phyloP scores from a whole-genome alignment of 805 yeast genomes.

The Lachancea sp. region DNA sequence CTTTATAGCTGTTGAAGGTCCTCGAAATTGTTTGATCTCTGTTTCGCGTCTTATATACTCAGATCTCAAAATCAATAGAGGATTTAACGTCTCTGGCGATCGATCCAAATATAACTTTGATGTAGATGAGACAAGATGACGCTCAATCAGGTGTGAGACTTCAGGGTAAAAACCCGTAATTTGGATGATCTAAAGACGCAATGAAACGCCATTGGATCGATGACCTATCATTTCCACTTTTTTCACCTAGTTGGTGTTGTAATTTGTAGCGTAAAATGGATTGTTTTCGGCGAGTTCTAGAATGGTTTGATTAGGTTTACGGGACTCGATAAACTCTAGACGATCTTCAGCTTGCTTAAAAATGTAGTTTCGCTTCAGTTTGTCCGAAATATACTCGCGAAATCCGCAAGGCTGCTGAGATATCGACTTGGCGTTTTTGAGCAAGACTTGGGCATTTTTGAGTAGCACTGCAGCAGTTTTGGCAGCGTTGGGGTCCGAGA shows the following conservation, averaged over 20 bases:
- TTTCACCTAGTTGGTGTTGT: background rate
- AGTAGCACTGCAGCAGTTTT: constrained; percentile 15
- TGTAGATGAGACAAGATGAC: background rate
- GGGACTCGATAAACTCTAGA: constrained; percentile 11
- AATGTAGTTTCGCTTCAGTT: constrained; percentile 26
- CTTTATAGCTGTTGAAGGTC: background rate
- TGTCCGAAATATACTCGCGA: constrained; percentile 27
- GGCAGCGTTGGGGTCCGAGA: background rate
- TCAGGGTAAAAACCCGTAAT: too few species aligned
- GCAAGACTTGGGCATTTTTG: constrained; percentile 23
- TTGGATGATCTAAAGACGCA: too few species aligned
- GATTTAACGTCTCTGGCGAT: background rate
- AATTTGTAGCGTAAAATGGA: constrained; percentile 13
- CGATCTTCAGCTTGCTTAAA: constrained; percentile 21
- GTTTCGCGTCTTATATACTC: constrained; percentile 1
- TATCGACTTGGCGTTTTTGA: constrained; percentile 21
- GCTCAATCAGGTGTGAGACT: too few species aligned
- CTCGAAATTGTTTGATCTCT: background rate
- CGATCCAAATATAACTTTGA: background rate
- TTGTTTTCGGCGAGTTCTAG: constrained; percentile 19
- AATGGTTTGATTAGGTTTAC: constrained; percentile 1
- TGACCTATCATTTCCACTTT: too few species aligned
- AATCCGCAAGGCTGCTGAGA: constrained; percentile 28
- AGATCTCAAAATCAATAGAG: background rate
- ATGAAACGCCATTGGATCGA: too few species aligned